Base-by-base conservation (phyloP, 371 early-diverging fungal genomes). In the Mortierella sp. region DNA sequence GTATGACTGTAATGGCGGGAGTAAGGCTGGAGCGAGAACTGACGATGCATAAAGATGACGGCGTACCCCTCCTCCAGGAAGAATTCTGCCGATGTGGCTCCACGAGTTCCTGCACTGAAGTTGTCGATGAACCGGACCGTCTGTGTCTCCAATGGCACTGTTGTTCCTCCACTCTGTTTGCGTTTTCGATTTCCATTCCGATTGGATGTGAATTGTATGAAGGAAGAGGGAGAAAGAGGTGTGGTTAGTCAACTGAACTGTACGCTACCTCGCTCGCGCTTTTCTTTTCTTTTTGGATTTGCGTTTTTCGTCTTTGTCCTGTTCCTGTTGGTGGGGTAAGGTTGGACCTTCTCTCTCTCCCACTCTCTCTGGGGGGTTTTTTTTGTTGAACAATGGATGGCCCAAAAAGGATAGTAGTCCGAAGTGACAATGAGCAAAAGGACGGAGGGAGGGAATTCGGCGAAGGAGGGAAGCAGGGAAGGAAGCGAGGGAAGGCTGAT, bases 121-220 rank as follows among this genome's bases (percentile, higher is more conserved):
- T 99, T 99, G 89, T 99, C 99, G 76, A 99, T 93, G 88, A 98
- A 99, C n/a, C 99, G 95, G 44, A 99, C 99, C 8, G 98, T 99
- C 80, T 99, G 94, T 77, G 95, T 94, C 86, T 99, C 99, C 24
- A 99, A 90, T 27, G 99, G 99, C 24, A 99, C 99, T 0, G 97
- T 98, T 1, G 99, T 99, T 60, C 99, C 99, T 63, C 99, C 99
- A 78, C 98, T 98, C 95, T 94, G 83, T 18, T 35, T 3, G n/a
- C 35, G 16, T 18, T 16, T 4, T 51, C 27, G 58, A 27, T n/a
- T n/a, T 12, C 35, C 63, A 63, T 63, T 63, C 16, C 16, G 4
- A 18, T 32, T 35, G 63, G 51, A 51, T 51, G 51, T 51, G 71
- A 12, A 43, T 14, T 10, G 41, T 70, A 14, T 14, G 44, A 49